phyloP scores from a whole-genome alignment of 129 eudicot genomes.

The Gnaphalium uliginosum region DNA sequence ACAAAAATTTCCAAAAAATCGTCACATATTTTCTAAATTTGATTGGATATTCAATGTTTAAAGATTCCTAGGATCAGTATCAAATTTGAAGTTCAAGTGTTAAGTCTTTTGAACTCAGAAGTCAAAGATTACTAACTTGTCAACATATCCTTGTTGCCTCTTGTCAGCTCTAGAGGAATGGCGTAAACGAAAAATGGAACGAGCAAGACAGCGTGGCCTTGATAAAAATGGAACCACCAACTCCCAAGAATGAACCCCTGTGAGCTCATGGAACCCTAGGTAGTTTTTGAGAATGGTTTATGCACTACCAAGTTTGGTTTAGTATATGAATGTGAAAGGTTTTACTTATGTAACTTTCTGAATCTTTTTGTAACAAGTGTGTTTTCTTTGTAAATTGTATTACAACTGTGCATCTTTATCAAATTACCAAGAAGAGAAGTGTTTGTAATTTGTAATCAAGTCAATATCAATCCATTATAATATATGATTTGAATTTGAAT shows the following conservation, averaged over 20 bases:
- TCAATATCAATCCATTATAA: not conserved
- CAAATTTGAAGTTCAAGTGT: not conserved
- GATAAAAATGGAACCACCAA: constrained; percentile 53
- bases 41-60: not conserved
- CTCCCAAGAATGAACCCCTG: constrained; percentile 33
- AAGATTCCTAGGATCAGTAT: constrained; percentile 8
- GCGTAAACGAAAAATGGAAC: constrained; percentile 90
- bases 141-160: not conserved
- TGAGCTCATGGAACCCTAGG: not conserved
- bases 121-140: constrained; percentile 14
- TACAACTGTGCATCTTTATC: not conserved
- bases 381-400: constrained; percentile 14
- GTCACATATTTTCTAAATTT: not conserved
- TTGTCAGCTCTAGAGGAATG: constrained; percentile 84
- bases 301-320: not conserved
- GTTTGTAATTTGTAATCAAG: not conserved
- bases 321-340: constrained; percentile 19
- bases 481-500: too few relatives aligned
- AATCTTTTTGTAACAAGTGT: constrained; percentile 7
- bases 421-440: too few relatives aligned
- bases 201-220: constrained; percentile 71
- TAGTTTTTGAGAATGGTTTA: constrained; percentile 1
- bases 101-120: constrained; percentile 18
- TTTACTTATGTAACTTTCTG: not conserved
- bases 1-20: not conserved